These are phyloP conservation scores for Penicillium pancosmium DNA, from an alignment of 495 filamentous ascomycete species.

Conservation along the genomic window DNA sequence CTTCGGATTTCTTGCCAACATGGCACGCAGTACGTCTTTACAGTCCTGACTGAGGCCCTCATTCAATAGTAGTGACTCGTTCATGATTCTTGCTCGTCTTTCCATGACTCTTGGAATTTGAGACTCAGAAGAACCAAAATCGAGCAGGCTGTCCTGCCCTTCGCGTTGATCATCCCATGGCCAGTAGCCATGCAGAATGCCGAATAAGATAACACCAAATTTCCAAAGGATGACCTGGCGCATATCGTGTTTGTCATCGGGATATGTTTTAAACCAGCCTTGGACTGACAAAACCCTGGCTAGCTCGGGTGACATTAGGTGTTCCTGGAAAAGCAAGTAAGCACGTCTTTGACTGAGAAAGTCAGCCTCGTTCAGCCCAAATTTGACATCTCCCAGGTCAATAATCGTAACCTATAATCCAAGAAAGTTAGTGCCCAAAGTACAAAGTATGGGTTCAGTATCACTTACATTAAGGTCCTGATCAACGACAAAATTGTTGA, in stretches of 20 bases:
- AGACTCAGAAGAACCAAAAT: conserved; percentile 10
- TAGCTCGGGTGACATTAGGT: conserved; percentile 27
- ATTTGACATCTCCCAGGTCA: conserved; percentile 22
- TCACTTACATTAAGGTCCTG: conserved; percentile 27
- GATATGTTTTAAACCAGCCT: background rate
- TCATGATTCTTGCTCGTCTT: conserved; percentile 24
- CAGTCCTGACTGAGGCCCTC: conserved; percentile 32
- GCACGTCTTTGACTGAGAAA: background rate
- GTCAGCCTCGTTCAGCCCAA: conserved; percentile 17
- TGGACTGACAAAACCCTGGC: conserved; percentile 9
- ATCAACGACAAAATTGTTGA: conserved; percentile 30
- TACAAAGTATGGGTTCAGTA: background rate
- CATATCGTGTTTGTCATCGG: conserved; percentile 10
- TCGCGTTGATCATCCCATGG: conserved; percentile 27
- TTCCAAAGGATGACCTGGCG: conserved; percentile 25
- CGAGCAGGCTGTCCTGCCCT: background rate
- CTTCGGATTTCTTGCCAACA: conserved; percentile 20
- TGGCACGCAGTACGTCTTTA: conserved; percentile 25
- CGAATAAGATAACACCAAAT: conserved; percentile 24
- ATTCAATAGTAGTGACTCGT: conserved; percentile 16
- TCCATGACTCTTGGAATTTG: conserved; percentile 19
- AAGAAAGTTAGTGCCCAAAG: background rate
- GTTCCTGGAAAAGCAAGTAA: conserved; percentile 24
- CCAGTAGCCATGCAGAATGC: conserved; percentile 29
- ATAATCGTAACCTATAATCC: conserved; percentile 15